Evolutionary conservation across 352 stramenopile genomes (phyloP).

Genomic region (Blastocystis sp.): DNA sequence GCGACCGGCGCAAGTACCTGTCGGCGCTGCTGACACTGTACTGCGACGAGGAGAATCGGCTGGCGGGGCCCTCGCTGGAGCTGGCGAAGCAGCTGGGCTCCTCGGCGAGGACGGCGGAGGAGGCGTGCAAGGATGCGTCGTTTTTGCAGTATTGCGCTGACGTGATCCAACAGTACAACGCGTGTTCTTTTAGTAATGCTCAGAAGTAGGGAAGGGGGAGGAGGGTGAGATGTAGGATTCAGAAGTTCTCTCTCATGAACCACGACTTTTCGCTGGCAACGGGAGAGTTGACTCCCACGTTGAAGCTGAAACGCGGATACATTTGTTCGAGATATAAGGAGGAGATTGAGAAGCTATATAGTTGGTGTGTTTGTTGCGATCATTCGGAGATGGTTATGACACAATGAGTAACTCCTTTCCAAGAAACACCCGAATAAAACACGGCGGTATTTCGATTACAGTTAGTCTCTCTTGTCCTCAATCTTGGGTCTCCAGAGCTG

Average conservation of each 20-base stretch:
- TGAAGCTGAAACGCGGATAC: constrained; percentile 85
- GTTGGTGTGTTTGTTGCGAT: not conserved
- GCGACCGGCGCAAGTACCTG: constrained; percentile 81
- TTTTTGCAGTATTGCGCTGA: constrained; percentile 20
- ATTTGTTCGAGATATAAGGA: constrained; percentile 78
- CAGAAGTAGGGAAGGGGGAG: constrained; percentile 3
- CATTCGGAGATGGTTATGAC: not conserved
- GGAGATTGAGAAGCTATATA: constrained; percentile 76
- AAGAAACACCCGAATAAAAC: constrained; percentile 20
- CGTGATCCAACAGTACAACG: constrained; percentile 51
- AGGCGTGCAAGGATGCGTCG: not conserved
- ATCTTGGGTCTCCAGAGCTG: constrained; percentile 51
- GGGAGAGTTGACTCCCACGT: constrained; percentile 82
- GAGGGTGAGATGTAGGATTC: constrained; percentile 63
- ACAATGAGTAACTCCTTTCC: not conserved
- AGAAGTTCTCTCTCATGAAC: constrained; percentile 74
- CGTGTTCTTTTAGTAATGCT: constrained; percentile 22
- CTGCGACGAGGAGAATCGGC: constrained; percentile 68
- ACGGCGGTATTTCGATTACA: constrained; percentile 15
- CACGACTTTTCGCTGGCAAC: constrained; percentile 76
- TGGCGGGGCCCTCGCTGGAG: constrained; percentile 57
- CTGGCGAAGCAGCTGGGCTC: constrained; percentile 26
- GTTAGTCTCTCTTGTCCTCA: constrained; percentile 52
- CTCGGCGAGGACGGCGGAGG: not conserved
- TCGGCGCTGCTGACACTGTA: constrained; percentile 73